Conservation (phyloP, 345 rosid genomes). For the Camelina laxa region DNA sequence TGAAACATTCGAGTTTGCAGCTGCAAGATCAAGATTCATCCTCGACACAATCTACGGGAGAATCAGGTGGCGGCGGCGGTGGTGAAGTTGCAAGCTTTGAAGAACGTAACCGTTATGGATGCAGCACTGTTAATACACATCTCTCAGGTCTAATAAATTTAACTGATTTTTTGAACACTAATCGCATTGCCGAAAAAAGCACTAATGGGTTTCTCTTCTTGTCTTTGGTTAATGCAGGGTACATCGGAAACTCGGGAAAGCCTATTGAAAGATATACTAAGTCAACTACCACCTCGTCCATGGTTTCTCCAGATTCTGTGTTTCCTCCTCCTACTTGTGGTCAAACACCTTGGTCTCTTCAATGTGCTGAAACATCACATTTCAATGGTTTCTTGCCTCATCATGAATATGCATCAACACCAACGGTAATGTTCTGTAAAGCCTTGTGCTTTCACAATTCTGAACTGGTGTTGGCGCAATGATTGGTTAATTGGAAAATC, state of each 20-base stretch:
- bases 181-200: background rate
- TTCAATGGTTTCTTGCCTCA: slow-evolving; percentile 53
- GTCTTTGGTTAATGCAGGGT: slow-evolving; percentile 49
- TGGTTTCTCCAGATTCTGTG: slow-evolving; percentile 55
- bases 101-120: slow-evolving; percentile 44
- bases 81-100: slow-evolving; percentile 56
- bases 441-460: background rate
- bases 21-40: slow-evolving; percentile 63
- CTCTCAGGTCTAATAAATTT: slow-evolving; percentile 33
- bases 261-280: slow-evolving; percentile 48
- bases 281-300: slow-evolving; percentile 35
- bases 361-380: slow-evolving; percentile 54
- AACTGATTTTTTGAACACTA: background rate
- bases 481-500: background rate
- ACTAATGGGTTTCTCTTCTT: background rate
- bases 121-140: slow-evolving; percentile 33
- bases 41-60: slow-evolving; percentile 70
- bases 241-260: slow-evolving; percentile 43
- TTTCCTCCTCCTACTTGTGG: slow-evolving; percentile 51
- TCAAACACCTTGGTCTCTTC: slow-evolving; percentile 47
- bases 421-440: slow-evolving; percentile 47
- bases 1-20: slow-evolving; percentile 50
- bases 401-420: slow-evolving; percentile 54
- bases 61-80: slow-evolving; percentile 47
- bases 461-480: background rate